Conservation (phyloP, 768 basidiomycete species). For the Kwoniella pini region DNA sequence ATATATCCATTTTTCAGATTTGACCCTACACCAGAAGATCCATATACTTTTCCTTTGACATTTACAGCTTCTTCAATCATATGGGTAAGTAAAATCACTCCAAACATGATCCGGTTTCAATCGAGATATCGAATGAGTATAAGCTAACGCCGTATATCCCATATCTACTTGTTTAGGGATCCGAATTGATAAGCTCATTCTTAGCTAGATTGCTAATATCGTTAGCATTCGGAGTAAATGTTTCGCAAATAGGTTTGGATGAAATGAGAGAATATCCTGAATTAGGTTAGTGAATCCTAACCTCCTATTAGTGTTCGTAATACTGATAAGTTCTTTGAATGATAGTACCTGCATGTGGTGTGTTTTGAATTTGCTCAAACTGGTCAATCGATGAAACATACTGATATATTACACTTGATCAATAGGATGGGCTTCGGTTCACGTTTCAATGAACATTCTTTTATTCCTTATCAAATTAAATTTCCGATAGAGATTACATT, state of each 20-base stretch:
- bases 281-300: slow-evolving; percentile 29
- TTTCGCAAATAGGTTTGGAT: slow-evolving; percentile 55
- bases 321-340: background rate
- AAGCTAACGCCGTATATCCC: no score
- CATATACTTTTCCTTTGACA: slow-evolving; percentile 57
- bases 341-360: slow-evolving; percentile 42
- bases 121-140: no score
- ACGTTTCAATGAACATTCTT: slow-evolving; percentile 57
- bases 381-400: background rate
- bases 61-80: slow-evolving; percentile 56
- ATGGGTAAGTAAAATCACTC: slow-evolving; percentile 41
- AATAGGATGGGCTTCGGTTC: slow-evolving; percentile 54
- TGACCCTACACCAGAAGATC: slow-evolving; percentile 52
- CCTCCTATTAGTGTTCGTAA: background rate
- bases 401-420: slow-evolving; percentile 3
- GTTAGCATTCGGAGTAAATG: slow-evolving; percentile 53
- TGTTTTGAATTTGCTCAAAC: slow-evolving; percentile 7
- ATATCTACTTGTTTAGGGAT: slow-evolving; percentile 40
- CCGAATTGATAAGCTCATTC: slow-evolving; percentile 55
- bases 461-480: slow-evolving; percentile 54
- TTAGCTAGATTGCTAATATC: slow-evolving; percentile 53
- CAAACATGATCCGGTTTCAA: background rate
- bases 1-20: slow-evolving; percentile 59
- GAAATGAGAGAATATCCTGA: slow-evolving; percentile 57
- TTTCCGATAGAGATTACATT: slow-evolving; percentile 23